phyloP scores from a whole-genome alignment of 257 asterid species.

The Nicotiana tomentosiformis region DNA sequence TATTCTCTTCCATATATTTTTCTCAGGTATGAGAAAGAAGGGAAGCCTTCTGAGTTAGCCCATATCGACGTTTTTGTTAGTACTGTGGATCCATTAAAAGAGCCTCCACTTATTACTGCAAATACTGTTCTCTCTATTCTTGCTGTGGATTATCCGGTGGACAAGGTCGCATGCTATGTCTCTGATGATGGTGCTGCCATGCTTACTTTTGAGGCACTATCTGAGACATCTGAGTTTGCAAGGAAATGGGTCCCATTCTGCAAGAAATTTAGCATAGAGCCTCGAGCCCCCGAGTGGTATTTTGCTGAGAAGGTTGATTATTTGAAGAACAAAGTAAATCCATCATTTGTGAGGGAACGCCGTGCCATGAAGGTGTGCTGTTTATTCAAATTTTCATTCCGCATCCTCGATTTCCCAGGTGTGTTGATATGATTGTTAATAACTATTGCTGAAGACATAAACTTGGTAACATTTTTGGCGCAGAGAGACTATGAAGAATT shows the following conservation, averaged over 20 bases:
- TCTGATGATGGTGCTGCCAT: constrained; percentile 94
- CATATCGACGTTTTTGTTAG: constrained; percentile 62
- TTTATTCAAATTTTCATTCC: not conserved
- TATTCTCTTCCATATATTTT: constrained; percentile 1
- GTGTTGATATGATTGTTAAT: not conserved
- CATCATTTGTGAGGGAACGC: constrained; percentile 82
- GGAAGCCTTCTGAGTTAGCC: constrained; percentile 57
- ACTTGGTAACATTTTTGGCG: constrained; percentile 4
- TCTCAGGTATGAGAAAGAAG: constrained; percentile 60
- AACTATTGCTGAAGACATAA: not conserved
- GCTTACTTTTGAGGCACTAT: constrained; percentile 88
- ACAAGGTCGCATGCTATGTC: constrained; percentile 82
- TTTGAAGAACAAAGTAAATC: constrained; percentile 68
- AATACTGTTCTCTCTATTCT: constrained; percentile 89
- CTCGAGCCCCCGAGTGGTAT: constrained; percentile 91
- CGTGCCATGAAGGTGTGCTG: constrained; percentile 81
- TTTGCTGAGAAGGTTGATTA: constrained; percentile 81
- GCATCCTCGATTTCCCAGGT: not conserved
- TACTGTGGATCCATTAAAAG: constrained; percentile 87
- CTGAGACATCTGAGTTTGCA: constrained; percentile 86
- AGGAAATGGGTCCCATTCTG: constrained; percentile 93
- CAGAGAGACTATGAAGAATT: constrained; percentile 94
- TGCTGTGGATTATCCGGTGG: constrained; percentile 81
- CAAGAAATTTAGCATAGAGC: constrained; percentile 73
- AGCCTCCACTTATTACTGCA: constrained; percentile 89